These are phyloP conservation scores for Misopates orontium DNA, from an alignment of 257 asterid genomes.

Conservation along the genomic window DNA sequence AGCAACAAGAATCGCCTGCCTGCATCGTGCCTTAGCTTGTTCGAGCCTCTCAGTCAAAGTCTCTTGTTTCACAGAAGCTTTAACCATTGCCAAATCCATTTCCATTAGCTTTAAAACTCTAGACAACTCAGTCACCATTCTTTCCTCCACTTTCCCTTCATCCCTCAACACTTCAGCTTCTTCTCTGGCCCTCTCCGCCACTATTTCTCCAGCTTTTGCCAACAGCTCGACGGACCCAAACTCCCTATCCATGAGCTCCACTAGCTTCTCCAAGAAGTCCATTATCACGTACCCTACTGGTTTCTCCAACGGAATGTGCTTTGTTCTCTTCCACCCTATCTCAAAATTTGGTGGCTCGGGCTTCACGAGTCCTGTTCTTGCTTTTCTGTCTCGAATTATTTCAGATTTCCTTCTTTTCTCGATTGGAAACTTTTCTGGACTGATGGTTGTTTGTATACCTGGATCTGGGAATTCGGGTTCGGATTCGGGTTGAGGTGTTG, in stretches of 20 bases:
- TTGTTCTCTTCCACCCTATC: slow-evolving; percentile 90
- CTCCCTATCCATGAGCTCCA: slow-evolving; percentile 64
- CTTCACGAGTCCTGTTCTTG: slow-evolving; percentile 45
- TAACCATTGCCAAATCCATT: slow-evolving; percentile 87
- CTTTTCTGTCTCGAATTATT: slow-evolving; percentile 56
- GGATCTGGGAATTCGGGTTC: slow-evolving; percentile 52
- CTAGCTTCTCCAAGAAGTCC: slow-evolving; percentile 77
- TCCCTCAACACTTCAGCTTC: slow-evolving; percentile 72
- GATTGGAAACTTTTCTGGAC: slow-evolving; percentile 65
- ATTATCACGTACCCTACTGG: slow-evolving; percentile 70
- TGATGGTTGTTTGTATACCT: slow-evolving; percentile 47
- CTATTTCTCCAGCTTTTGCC: slow-evolving; percentile 71
- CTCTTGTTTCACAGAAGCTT: slow-evolving; percentile 76
- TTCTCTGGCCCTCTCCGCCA: slow-evolving; percentile 68
- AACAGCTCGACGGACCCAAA: slow-evolving; percentile 63
- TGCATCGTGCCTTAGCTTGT: slow-evolving; percentile 81
- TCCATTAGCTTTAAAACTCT: slow-evolving; percentile 88
- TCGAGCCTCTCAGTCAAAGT: slow-evolving; percentile 65
- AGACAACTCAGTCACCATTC: slow-evolving; percentile 74
- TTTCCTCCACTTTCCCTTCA: slow-evolving; percentile 82
- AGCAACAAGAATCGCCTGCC: slow-evolving; percentile 91
- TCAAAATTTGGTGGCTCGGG: slow-evolving; percentile 80
- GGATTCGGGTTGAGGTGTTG: slow-evolving; percentile 31
- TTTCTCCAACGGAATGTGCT: slow-evolving; percentile 66
- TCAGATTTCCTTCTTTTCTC: slow-evolving; percentile 67